Percentiles rank a stretch among this genome's conserved stretches.
Conservation (phyloP, 192 early-diverging fungal genomes). For the Chytriomyces sp. region DNA sequence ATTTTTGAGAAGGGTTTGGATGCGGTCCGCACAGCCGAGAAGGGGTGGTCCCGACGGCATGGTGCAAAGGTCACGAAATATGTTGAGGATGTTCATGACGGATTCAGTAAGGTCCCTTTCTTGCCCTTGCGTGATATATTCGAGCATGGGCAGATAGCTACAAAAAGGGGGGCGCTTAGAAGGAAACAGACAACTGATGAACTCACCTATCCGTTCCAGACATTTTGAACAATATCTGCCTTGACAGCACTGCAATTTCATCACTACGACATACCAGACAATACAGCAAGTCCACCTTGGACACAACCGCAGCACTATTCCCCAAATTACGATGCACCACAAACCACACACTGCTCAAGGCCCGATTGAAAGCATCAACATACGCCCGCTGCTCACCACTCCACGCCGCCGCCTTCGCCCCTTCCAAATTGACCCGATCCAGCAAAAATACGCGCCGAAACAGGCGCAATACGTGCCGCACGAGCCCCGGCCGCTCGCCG, state of each 20-base stretch:
- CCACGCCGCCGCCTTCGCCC: not conserved
- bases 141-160: conserved; percentile 6
- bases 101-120: not conserved
- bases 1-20: conserved; percentile 17
- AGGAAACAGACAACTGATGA: not conserved
- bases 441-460: conserved; percentile 25
- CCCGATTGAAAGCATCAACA: conserved; percentile 1
- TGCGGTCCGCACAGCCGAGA: conserved; percentile 21
- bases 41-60: conserved; percentile 27
- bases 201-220: not conserved
- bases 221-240: conserved; percentile 2
- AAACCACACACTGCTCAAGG: conserved; percentile 13
- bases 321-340: conserved; percentile 17
- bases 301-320: not conserved
- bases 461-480: conserved; percentile 12
- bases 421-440: conserved; percentile 3
- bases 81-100: conserved; percentile 20
- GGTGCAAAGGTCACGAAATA: conserved; percentile 29
- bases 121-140: not conserved
- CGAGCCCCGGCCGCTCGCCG: not conserved
- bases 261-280: conserved; percentile 24
- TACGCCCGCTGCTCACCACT: not conserved
- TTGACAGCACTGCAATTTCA: conserved; percentile 16
- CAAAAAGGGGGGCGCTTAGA: not conserved
- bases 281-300: conserved; percentile 14